These are phyloP conservation scores for Kondoa malvinella DNA, from an alignment of 768 basidiomycete species.

Conservation along the genomic window DNA sequence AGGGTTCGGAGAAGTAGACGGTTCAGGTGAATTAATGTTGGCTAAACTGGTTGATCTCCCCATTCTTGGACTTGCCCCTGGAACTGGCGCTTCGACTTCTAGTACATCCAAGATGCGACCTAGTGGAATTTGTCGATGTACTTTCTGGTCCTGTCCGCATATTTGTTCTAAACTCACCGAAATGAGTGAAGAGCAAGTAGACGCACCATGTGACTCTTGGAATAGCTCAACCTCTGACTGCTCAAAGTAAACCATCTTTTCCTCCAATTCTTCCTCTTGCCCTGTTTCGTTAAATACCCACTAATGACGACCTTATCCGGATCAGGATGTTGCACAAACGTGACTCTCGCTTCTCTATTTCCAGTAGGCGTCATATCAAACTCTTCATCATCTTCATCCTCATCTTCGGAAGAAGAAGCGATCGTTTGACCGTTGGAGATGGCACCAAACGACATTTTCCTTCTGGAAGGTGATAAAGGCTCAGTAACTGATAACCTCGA, in stretches of 20 bases:
- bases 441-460: neutral
- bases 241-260: slow-evolving; percentile 96
- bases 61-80: neutral
- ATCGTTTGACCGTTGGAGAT: neutral
- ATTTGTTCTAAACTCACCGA: neutral
- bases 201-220: slow-evolving; percentile 84
- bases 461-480: neutral
- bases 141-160: slow-evolving; percentile 57
- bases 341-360: neutral
- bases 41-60: neutral
- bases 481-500: neutral
- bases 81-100: slow-evolving; percentile 42
- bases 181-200: slow-evolving; percentile 3
- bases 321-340: slow-evolving; percentile 1
- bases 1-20: no score
- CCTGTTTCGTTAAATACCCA: slow-evolving; percentile 93
- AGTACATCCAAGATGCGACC: slow-evolving; percentile 76
- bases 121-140: slow-evolving; percentile 70
- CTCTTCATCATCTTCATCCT: slow-evolving; percentile 8
- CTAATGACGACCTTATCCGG: slow-evolving; percentile 62
- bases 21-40: no score
- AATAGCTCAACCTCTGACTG: slow-evolving; percentile 70
- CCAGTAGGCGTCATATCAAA: neutral
- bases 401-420: neutral
- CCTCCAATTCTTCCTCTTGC: slow-evolving; percentile 83